These are phyloP conservation scores for Fistulifera solaris DNA, from an alignment of 108 stramenopile species.

Conservation along the genomic window DNA sequence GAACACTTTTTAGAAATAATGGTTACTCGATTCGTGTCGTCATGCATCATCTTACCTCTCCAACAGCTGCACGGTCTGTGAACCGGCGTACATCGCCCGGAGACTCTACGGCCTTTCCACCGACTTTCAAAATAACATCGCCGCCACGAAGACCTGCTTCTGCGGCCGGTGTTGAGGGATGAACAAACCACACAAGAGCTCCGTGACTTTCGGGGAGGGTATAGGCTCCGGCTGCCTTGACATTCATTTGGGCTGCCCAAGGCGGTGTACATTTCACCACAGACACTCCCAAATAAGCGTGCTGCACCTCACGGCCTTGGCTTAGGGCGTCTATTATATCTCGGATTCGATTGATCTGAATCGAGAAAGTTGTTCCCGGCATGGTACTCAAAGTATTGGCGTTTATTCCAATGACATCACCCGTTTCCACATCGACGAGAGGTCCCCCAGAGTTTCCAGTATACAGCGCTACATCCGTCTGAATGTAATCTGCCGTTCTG, in stretches of 20 bases:
- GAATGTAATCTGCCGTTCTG: constrained; percentile 84
- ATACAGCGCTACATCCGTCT: constrained; percentile 80
- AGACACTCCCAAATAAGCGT: constrained; percentile 72
- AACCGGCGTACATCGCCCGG: constrained; percentile 66
- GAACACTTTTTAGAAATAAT: too few relatives aligned
- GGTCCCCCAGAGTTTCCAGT: constrained; percentile 74
- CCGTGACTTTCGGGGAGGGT: constrained; percentile 58
- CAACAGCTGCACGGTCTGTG: constrained; percentile 63
- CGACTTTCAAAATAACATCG: constrained; percentile 72
- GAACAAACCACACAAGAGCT: constrained; percentile 66
- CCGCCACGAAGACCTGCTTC: constrained; percentile 50
- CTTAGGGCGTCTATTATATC: constrained; percentile 62
- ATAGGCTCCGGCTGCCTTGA: constrained; percentile 7
- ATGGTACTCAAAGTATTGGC: constrained; percentile 82
- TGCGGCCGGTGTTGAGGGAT: constrained; percentile 63
- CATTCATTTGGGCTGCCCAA: constrained; percentile 54
- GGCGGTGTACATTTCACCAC: constrained; percentile 59
- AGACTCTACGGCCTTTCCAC: constrained; percentile 38
- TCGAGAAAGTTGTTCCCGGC: constrained; percentile 84
- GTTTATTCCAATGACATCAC: constrained; percentile 82
- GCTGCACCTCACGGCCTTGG: constrained; percentile 55
- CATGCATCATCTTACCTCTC: constrained; percentile 23
- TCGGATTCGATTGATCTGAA: constrained; percentile 76
- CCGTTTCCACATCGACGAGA: constrained; percentile 76
- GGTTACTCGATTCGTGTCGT: too few relatives aligned